phyloP scores from a whole-genome alignment of 1,139 yeast species.

The Hemisphaericaspora xylofermentans region DNA sequence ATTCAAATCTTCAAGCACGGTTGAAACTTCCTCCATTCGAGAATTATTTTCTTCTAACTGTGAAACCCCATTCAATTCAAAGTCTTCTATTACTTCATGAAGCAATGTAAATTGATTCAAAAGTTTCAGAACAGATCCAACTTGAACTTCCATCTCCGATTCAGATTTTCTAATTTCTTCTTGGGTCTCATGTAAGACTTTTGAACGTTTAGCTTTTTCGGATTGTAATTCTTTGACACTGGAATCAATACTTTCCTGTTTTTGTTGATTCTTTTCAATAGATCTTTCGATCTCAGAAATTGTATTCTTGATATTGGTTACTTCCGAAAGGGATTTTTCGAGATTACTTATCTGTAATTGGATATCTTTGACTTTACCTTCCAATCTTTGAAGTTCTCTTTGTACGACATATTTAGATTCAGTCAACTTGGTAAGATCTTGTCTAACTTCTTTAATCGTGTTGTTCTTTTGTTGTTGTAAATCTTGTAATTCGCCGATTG shows the following conservation, averaged over 20 bases:
- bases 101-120: constrained; percentile 11
- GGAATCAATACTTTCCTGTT: constrained; percentile 16
- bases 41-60: constrained; percentile 20
- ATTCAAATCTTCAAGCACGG: constrained; percentile 11
- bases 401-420: constrained; percentile 52
- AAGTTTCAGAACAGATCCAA: constrained; percentile 4
- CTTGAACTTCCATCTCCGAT: constrained; percentile 10
- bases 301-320: constrained; percentile 20
- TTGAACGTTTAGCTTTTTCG: constrained; percentile 17
- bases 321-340: constrained; percentile 50
- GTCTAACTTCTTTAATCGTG: constrained; percentile 47
- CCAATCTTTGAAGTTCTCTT: constrained; percentile 49
- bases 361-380: constrained; percentile 56
- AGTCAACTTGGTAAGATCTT: constrained; percentile 39
- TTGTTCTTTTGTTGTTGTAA: constrained; percentile 43
- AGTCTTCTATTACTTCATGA: constrained; percentile 16
- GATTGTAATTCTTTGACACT: constrained; percentile 15
- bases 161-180: constrained; percentile 22
- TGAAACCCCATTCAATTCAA: constrained; percentile 20
- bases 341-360: constrained; percentile 54
- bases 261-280: constrained; percentile 13
- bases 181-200: constrained; percentile 25
- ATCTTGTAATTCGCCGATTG: constrained; percentile 54
- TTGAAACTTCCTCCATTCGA: constrained; percentile 12
- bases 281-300: constrained; percentile 21